Percentiles rank a stretch among this genome's conserved stretches.
Evolutionary conservation across 176 grass and related monocot species (phyloP).

Genomic region (Microstegium vimineum): DNA sequence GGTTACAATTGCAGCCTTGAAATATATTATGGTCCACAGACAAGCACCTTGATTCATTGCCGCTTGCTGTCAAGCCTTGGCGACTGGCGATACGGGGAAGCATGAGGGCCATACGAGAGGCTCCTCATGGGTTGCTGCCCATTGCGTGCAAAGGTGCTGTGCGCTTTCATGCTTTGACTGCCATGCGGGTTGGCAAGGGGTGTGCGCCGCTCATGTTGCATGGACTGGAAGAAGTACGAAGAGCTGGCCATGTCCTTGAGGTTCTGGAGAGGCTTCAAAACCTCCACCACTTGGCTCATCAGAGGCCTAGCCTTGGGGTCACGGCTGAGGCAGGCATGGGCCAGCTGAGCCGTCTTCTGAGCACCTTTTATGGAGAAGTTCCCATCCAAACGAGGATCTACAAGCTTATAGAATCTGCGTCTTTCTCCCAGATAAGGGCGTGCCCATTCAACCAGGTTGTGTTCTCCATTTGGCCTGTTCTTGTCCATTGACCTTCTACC

Average conservation of each 20-base stretch:
- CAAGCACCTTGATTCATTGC: conserved; percentile 15
- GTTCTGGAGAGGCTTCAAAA: conserved; percentile 77
- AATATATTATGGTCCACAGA: neutral
- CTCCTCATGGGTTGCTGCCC: conserved; percentile 78
- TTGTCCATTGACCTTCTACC: conserved; percentile 82
- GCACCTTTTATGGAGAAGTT: conserved; percentile 78
- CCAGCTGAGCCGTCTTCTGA: conserved; percentile 62
- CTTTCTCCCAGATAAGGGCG: conserved; percentile 70
- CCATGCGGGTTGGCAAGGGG: conserved; percentile 39
- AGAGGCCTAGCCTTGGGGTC: conserved; percentile 73
- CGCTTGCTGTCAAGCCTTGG: conserved; percentile 66
- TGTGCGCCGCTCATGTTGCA: conserved; percentile 61
- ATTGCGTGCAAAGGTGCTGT: conserved; percentile 54
- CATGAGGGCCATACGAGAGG: conserved; percentile 71
- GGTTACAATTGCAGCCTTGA: neutral
- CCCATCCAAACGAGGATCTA: conserved; percentile 68
- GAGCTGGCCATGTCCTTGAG: conserved; percentile 90
- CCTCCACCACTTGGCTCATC: conserved; percentile 98
- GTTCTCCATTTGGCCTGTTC: conserved; percentile 92
- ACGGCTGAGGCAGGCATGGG: conserved; percentile 61
- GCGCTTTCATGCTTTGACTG: conserved; percentile 66
- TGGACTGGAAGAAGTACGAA: conserved; percentile 85
- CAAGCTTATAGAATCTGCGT: conserved; percentile 66
- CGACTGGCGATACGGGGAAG: conserved; percentile 73
- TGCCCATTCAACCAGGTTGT: conserved; percentile 86